Conservation (phyloP, 495 filamentous ascomycete genomes). For the Xylaria flabelliformis region DNA sequence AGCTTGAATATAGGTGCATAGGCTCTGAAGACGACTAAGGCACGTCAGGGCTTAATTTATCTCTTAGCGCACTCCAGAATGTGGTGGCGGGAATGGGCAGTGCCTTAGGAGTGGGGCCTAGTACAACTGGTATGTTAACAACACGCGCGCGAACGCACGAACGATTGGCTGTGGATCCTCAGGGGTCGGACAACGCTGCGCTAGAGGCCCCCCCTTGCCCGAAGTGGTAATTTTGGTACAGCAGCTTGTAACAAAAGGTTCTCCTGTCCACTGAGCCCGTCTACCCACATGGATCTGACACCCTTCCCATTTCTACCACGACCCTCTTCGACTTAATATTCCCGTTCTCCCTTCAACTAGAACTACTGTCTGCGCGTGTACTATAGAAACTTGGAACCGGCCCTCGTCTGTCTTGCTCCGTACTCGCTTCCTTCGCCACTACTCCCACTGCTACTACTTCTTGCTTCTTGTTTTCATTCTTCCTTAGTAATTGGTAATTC, state of each 20-base stretch:
- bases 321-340: not conserved
- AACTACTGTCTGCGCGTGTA: not conserved
- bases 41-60: not conserved
- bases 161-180: conserved; percentile 16
- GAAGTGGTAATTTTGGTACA: conserved; percentile 10
- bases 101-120: conserved; percentile 1
- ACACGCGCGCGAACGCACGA: not conserved
- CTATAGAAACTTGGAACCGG: conserved; percentile 4
- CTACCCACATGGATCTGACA: conserved; percentile 19
- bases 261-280: conserved; percentile 4
- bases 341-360: conserved; percentile 11
- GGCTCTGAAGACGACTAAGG: not conserved
- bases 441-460: conserved; percentile 20
- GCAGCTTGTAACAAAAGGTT: conserved; percentile 25
- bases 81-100: conserved; percentile 9
- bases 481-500: conserved; percentile 36
- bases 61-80: not conserved
- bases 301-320: not conserved
- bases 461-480: conserved; percentile 47
- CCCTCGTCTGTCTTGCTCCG: not conserved
- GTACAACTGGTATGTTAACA: not conserved
- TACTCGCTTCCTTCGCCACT: not conserved
- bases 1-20: not conserved
- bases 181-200: conserved; percentile 8
- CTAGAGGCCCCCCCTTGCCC: conserved; percentile 13